These are phyloP conservation scores for Symbiodinium pilosum DNA, from an alignment of 73 alveolate genomes.

Conservation along the genomic window DNA sequence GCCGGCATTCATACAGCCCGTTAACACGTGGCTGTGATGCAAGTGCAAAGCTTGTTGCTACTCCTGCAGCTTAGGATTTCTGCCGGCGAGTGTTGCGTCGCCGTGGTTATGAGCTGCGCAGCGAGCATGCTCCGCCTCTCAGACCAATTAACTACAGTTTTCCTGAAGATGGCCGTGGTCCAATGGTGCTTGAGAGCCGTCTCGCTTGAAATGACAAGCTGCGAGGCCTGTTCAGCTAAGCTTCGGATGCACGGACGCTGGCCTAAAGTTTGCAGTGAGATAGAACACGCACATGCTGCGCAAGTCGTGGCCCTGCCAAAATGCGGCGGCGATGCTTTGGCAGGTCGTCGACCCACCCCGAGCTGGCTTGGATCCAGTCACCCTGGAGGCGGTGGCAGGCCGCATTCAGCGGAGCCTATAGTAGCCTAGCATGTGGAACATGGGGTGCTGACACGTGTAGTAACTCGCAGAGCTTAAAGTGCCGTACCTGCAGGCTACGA, in stretches of 20 bases:
- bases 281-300: no score
- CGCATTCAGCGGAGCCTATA: neutral
- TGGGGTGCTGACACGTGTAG: neutral
- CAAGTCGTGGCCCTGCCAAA: no score
- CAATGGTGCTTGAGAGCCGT: no score
- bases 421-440: neutral
- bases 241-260: constrained; percentile 82
- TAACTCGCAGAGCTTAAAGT: neutral
- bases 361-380: constrained; percentile 79
- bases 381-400: constrained; percentile 89
- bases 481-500: constrained; percentile 39
- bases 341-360: constrained; percentile 94
- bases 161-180: no score
- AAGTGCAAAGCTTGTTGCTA: neutral
- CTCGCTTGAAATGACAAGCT: no score
- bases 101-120: constrained; percentile 66
- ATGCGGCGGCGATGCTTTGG: no score
- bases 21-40: no score
- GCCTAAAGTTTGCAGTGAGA: neutral
- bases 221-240: constrained; percentile 8
- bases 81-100: constrained; percentile 92
- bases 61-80: constrained; percentile 41
- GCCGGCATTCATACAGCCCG: neutral
- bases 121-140: neutral
- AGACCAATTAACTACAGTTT: no score